Percentiles rank a stretch among this genome's conserved stretches.
Conservation (phyloP, 257 asterid genomes). For the Oldenlandia corymbosa region DNA sequence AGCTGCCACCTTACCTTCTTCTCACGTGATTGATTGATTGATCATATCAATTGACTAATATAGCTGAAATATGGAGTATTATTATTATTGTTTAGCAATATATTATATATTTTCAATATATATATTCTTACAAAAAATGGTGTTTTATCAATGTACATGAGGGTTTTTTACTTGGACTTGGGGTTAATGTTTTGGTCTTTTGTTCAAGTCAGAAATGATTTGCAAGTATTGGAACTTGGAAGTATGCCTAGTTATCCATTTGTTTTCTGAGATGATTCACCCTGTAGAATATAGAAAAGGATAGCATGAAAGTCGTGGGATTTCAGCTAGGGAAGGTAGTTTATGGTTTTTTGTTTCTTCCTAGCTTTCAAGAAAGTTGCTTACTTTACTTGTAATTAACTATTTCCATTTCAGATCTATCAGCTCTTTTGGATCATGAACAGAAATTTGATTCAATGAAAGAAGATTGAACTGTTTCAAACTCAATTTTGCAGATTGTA, state of each 20-base stretch:
- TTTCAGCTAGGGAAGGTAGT: not conserved
- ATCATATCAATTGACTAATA: slow-evolving; percentile 8
- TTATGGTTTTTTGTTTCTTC: not conserved
- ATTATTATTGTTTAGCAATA: not conserved
- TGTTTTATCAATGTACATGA: slow-evolving; percentile 12
- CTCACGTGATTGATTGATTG: slow-evolving; percentile 2
- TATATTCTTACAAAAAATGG: not conserved
- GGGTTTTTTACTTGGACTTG: not conserved
- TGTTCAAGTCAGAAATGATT: not conserved
- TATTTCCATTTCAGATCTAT: not conserved
- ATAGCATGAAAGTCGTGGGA: too few species aligned
- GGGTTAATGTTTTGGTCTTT: not conserved
- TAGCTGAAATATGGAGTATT: not conserved
- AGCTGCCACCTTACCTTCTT: too few species aligned
- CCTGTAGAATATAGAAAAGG: not conserved
- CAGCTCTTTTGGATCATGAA: too few species aligned
- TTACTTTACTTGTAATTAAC: not conserved
- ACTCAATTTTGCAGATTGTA: too few species aligned
- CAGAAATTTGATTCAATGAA: too few species aligned
- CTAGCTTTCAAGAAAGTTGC: not conserved
- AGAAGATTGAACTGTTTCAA: too few species aligned
- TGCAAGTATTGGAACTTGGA: not conserved
- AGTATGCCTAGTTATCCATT: not conserved
- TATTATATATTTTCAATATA: not conserved
- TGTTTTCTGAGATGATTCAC: not conserved